A percentile compares a stretch with the other conserved stretches of the same genome.
Conservation (phyloP, 1,284 basidiomycete genomes). For the Stereum hirsutum region DNA sequence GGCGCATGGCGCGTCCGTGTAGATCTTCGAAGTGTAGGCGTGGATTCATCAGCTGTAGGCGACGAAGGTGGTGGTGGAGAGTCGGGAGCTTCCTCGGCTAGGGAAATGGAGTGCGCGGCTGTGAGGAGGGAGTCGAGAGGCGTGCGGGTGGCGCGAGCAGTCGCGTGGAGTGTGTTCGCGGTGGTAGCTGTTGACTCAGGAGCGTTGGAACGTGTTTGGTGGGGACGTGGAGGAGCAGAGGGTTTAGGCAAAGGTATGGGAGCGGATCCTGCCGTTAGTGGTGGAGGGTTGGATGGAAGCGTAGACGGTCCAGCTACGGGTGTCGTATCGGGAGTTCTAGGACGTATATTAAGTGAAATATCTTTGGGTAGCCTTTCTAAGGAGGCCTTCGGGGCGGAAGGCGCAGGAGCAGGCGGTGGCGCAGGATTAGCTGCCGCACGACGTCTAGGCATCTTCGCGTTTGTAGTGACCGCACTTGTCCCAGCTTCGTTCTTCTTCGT, state of each 20-base stretch:
- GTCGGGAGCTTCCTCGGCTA: constrained; percentile 35
- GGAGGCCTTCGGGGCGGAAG: constrained; percentile 8
- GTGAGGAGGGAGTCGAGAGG: constrained; percentile 46
- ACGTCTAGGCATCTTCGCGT: constrained; percentile 10
- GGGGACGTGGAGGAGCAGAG: too few relatives aligned
- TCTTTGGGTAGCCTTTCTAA: neutral
- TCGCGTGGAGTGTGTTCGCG: too few relatives aligned
- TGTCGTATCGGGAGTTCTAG: too few relatives aligned
- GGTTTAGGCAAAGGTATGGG: neutral
- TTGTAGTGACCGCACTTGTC: constrained; percentile 8
- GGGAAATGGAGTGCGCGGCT: constrained; percentile 42
- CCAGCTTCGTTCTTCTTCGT: constrained; percentile 12
- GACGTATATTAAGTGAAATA: too few relatives aligned
- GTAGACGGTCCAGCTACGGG: too few relatives aligned
- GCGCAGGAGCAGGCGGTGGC: constrained; percentile 2
- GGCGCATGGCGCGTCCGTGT: constrained; percentile 11
- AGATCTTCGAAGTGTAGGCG: constrained; percentile 4
- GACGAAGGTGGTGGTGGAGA: constrained; percentile 13
- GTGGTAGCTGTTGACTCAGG: too few relatives aligned
- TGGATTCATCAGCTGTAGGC: constrained; percentile 8
- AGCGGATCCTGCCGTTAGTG: neutral
- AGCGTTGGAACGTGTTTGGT: too few relatives aligned
- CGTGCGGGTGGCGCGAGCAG: constrained; percentile 19
- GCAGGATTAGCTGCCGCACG: constrained; percentile 4
- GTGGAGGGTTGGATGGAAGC: neutral